Conservation (phyloP, 345 rosid genomes). For the Dipteronia dyeriana region DNA sequence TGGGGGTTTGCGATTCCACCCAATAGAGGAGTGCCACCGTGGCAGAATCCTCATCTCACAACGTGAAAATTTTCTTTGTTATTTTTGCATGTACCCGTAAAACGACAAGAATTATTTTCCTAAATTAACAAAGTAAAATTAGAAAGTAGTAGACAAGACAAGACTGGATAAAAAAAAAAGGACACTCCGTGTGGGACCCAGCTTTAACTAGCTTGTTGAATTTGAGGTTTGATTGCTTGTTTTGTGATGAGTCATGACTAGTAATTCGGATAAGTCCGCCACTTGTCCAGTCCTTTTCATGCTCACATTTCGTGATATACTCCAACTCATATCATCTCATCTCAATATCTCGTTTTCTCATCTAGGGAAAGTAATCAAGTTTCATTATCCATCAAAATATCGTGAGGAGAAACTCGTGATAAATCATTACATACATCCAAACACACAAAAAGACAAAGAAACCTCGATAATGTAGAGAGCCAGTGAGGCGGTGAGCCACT, state of each 20-base stretch:
- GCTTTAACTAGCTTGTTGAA: neutral
- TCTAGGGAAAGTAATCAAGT: no score
- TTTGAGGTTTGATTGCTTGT: neutral
- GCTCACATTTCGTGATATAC: neutral
- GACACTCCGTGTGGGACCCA: neutral
- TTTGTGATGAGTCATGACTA: constrained; percentile 5
- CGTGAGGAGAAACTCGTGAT: constrained; percentile 1
- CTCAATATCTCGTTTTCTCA: neutral
- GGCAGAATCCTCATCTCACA: neutral
- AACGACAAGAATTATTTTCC: no score
- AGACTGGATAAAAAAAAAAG: neutral
- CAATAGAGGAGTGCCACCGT: neutral
- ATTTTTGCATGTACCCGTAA: no score
- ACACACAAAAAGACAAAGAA: neutral
- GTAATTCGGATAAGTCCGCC: constrained; percentile 20
- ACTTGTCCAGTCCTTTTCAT: constrained; percentile 5
- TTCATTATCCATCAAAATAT: no score
- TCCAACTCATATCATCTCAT: no score
- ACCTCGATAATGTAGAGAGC: neutral
- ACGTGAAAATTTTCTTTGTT: no score
- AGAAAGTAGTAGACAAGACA: neutral
- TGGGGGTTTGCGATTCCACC: neutral
- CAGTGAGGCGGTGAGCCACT: no score
- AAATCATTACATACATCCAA: constrained; percentile 3
- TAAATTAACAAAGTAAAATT: no score